Percentiles rank a stretch among this genome's conserved stretches.
phyloP scores from a whole-genome alignment of 1,284 basidiomycete species.

The Phylloporus sp. region DNA sequence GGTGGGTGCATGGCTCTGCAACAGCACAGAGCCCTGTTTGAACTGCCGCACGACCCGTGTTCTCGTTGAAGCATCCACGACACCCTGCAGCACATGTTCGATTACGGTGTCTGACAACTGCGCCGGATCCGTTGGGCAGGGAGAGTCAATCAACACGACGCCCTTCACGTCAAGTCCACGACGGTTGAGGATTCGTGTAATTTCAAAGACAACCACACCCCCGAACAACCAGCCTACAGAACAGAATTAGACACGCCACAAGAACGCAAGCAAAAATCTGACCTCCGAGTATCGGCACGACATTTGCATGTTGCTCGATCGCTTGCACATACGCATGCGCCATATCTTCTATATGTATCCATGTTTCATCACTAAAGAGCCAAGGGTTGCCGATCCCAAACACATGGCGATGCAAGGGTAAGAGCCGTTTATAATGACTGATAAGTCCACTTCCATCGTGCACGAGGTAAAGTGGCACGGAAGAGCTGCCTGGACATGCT shows the following conservation, averaged over 20 bases:
- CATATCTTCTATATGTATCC: constrained; percentile 61
- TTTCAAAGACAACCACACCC: constrained; percentile 72
- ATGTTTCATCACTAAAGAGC: constrained; percentile 52
- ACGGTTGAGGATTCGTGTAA: constrained; percentile 57
- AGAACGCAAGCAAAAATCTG: constrained; percentile 20
- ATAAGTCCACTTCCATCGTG: constrained; percentile 76
- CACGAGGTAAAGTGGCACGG: constrained; percentile 64
- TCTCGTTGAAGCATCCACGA: constrained; percentile 20
- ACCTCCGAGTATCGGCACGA: constrained; percentile 66
- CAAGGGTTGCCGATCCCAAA: constrained; percentile 69
- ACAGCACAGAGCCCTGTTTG: constrained; percentile 48
- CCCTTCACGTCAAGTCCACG: constrained; percentile 58
- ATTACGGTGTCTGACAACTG: constrained; percentile 61
- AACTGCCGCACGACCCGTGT: constrained; percentile 49
- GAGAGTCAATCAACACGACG: constrained; percentile 72
- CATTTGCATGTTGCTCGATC: constrained; percentile 44
- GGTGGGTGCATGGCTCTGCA: constrained; percentile 49
- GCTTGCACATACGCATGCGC: constrained; percentile 55
- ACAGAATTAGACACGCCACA: neutral
- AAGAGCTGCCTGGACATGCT: constrained; percentile 24
- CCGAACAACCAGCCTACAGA: constrained; percentile 78
- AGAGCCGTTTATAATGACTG: constrained; percentile 58
- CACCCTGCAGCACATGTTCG: constrained; percentile 33
- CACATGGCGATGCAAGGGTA: constrained; percentile 55
- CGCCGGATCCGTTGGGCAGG: constrained; percentile 57